Conservation (phyloP, 2,329 filamentous ascomycete species). For the Aspergillus pseudoglaucus region DNA sequence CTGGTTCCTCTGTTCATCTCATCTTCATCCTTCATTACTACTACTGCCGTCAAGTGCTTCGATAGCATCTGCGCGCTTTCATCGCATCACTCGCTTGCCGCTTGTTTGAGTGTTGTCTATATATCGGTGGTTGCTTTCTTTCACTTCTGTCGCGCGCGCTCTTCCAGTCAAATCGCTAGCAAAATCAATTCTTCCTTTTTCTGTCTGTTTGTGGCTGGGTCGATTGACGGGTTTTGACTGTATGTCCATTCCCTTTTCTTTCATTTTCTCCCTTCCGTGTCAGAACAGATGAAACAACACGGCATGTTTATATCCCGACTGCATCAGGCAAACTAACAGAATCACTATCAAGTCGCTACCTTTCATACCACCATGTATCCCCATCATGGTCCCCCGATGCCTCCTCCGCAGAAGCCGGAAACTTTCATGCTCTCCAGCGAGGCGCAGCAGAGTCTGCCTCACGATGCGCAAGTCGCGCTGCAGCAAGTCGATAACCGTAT, state of each 20-base stretch:
- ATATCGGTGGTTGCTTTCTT: neutral
- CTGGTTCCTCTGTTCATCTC: conserved; percentile 27
- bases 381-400: conserved; percentile 75
- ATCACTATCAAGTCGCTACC: conserved; percentile 4
- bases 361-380: conserved; percentile 58
- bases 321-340: neutral
- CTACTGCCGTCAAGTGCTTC: conserved; percentile 8
- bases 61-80: conserved; percentile 13
- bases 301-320: neutral
- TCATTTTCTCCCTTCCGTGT: conserved; percentile 1
- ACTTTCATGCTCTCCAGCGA: conserved; percentile 98
- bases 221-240: conserved; percentile 9
- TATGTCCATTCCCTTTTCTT: conserved; percentile 2
- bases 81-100: conserved; percentile 4
- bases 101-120: conserved; percentile 5
- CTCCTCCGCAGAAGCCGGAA: conserved; percentile 90
- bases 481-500: conserved; percentile 97
- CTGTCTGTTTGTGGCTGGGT: conserved; percentile 9
- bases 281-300: neutral
- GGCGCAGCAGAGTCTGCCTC: conserved; percentile 90
- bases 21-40: too few relatives aligned
- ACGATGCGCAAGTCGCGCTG: conserved; percentile 92
- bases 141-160: neutral
- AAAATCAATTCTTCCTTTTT: conserved; percentile 2
- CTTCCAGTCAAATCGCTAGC: conserved; percentile 1